phyloP scores from a whole-genome alignment of 345 rosid genomes.

The Alliaria petiolata region DNA sequence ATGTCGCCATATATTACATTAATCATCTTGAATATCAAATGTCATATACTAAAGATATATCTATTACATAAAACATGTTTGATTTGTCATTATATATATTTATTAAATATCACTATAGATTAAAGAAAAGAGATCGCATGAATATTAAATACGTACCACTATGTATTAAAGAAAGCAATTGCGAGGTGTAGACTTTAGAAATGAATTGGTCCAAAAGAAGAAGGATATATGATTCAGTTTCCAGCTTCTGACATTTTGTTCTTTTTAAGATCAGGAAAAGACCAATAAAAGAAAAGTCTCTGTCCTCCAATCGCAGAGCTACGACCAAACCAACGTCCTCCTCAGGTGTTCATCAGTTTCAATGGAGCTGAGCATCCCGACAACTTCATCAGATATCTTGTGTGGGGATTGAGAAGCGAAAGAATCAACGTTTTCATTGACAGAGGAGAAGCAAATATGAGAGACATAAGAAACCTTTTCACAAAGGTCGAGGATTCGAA shows the following conservation, averaged over 20 bases:
- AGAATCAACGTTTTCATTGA: conserved; percentile 7
- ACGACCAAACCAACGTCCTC: background rate
- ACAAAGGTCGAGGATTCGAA: conserved; percentile 10
- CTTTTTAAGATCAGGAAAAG: background rate
- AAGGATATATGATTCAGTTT: background rate
- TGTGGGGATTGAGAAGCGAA: background rate
- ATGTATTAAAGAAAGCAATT: background rate
- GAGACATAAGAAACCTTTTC: background rate
- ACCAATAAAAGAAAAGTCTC: background rate
- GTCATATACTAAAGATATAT: too few relatives aligned
- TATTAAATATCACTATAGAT: too few relatives aligned
- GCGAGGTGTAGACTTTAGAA: background rate
- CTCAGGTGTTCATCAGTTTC: conserved; percentile 23
- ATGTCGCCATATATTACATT: too few relatives aligned
- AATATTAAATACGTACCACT: background rate
- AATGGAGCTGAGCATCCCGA: conserved; percentile 2
- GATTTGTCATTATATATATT: background rate
- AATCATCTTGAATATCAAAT: too few relatives aligned
- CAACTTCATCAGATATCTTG: conserved; percentile 6
- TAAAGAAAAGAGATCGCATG: too few relatives aligned
- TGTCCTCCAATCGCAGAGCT: background rate
- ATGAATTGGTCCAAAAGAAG: background rate
- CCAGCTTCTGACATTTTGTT: background rate
- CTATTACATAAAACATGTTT: background rate
- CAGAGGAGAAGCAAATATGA: background rate